Base-by-base conservation (phyloP, 148 eudicot species). In the Camellia japonica region DNA sequence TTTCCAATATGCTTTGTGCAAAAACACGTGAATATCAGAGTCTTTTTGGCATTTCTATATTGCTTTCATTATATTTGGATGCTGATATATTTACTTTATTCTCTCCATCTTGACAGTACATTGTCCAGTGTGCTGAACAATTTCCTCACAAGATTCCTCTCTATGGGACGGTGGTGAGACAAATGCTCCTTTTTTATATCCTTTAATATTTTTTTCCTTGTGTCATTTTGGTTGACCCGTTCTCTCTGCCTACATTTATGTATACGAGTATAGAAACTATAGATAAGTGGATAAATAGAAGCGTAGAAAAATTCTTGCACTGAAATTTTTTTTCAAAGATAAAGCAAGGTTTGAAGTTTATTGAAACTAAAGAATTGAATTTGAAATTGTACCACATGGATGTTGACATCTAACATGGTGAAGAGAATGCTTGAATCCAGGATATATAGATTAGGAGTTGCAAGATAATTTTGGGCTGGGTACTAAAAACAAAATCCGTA, bases 141-240 rank as follows among this genome's bases (percentile, higher is more conserved):
- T 82, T 97, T 80, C 98, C 99, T 70, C 99, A 97, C 88, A 97
- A 97, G 89, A 85, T 93, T 73, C 97, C 99, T 42, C 68, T 97
- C 66, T 97, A 97, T 82, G 98, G 93, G 74, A 97, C 99, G 19
- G 52, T 94, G 95, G 98, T 95, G 89, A 80, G 84, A 3, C 15
- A 80, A 81, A 9, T 62, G 20, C 72, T 51, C 62, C 38, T 0
- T 30, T 43, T 38, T 65, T 41, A 54, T 59, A 49, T 20, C n/a
- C 58, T 14, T 73, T 61, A 60, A 75, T 71, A 1, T 49, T 14
- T 54, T 38, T 69, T 19, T 62, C 46, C 47, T 58, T 7, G 8
- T 44, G 7, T 43, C 38, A 15, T 20, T 56, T 16, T 72, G 52
- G 13, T 46, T 13, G 11, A 13, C 56, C 3, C n/a, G 71, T 9